Evolutionary conservation across 208 protist species (phyloP), one percentile per base, ranked within the genome.

Genomic region (Leishmania lainsoni): DNA sequence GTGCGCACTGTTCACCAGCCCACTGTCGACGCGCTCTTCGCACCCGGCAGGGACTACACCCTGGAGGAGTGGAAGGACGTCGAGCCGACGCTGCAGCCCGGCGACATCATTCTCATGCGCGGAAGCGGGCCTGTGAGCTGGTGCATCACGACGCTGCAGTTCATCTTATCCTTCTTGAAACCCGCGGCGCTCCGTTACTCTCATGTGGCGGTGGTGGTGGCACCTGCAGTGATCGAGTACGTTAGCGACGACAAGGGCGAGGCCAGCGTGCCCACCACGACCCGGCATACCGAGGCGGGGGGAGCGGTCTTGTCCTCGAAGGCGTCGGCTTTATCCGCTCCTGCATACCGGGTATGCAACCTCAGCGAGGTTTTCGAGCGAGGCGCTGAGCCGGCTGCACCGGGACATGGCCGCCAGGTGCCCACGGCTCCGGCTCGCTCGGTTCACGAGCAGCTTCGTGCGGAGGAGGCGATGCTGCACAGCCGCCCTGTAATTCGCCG

Each of bases 181-280:
- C 85, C 91, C 0, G 74, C 85, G 0, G 87, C 90, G 42, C 58
- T 97, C 82, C 89, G 89, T 8, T 97, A 95, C 84, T 97, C 93
- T 58, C 93, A 97, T 76, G 91, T 94, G 22, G 91, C 89, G 52
- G 92, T 97, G n/a, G 93, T 97, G 17, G 92, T 95, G 39, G 86
- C 90, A 49, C 91, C 93, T 6, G 91, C 89, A 10, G 74, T 89
- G 59, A 79, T 87, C 35, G 86, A 88, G 56, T 83, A 85, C 58
- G 75, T 79, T 35, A 51, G 69, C 14, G 79, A 82, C 16, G 71
- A 83, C 69, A 48, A 42, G 45, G n/a, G 32, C 12, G 69, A 73
- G 39, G 22, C 69, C 26, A 45, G 22, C 26, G 26, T 35, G 69
- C 16, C 69, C 26, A 26, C 69, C 10, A 3, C 10, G 45, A 35